These are phyloP conservation scores for Meyerozyma guilliermondii DNA, from an alignment of 1,139 yeast genomes.

Conservation along the genomic window DNA sequence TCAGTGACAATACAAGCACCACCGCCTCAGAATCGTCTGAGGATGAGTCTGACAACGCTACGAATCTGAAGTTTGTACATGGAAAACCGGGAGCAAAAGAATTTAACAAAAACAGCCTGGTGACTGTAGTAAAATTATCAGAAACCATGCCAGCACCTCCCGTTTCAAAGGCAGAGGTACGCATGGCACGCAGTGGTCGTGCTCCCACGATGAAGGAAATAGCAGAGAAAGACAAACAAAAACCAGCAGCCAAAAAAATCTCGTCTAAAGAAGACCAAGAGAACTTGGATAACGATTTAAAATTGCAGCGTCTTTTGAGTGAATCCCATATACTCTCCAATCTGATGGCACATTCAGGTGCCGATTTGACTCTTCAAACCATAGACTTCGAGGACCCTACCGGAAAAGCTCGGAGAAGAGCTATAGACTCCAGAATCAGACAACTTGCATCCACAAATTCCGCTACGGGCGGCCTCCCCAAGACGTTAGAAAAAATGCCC, in stretches of 20 bases:
- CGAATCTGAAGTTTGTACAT: conserved; percentile 34
- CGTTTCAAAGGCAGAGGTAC: conserved; percentile 26
- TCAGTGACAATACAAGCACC: conserved; percentile 6
- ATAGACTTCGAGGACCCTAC: conserved; percentile 64
- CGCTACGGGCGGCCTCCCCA: conserved; percentile 29
- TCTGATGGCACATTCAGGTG: conserved; percentile 58
- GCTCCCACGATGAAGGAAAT: conserved; percentile 38
- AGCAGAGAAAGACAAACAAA: conserved; percentile 19
- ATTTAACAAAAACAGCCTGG: conserved; percentile 18
- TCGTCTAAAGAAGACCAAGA: conserved; percentile 35
- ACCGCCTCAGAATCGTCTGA: conserved; percentile 6
- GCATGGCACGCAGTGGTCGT: conserved; percentile 33
- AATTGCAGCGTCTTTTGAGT: conserved; percentile 70
- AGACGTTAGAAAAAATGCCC: conserved; percentile 72
- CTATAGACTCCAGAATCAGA: conserved; percentile 64
- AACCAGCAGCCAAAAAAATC: conserved; percentile 20
- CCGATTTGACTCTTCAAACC: conserved; percentile 66
- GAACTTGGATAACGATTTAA: conserved; percentile 74
- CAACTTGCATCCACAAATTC: conserved; percentile 50
- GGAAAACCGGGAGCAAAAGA: conserved; percentile 16
- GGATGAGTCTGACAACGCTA: conserved; percentile 38
- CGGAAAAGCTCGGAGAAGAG: conserved; percentile 75
- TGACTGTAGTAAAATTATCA: conserved; percentile 33
- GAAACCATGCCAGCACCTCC: conserved; percentile 18
- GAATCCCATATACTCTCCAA: conserved; percentile 84